A percentile compares a stretch with the other conserved stretches of the same genome.
phyloP scores from a whole-genome alignment of 2,329 filamentous ascomycete genomes.

The Calonectria montana region DNA sequence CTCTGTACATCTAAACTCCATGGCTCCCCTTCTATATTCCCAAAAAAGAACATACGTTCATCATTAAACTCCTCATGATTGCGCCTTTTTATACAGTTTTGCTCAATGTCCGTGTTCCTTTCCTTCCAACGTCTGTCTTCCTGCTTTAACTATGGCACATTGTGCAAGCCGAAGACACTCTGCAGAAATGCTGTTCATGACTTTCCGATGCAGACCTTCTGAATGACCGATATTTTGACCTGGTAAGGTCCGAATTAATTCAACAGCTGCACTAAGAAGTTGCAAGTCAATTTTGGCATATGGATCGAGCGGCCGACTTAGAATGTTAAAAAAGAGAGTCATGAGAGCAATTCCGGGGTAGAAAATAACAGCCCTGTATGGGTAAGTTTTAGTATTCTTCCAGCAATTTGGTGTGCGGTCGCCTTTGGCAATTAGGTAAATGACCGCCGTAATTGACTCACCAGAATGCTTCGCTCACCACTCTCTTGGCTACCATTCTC shows the following conservation, averaged over 20 bases:
- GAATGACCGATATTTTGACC: background rate
- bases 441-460: slow-evolving; percentile 40
- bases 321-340: slow-evolving; percentile 65
- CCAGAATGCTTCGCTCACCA: slow-evolving; percentile 63
- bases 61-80: too few relatives aligned
- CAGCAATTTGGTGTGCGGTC: too few relatives aligned
- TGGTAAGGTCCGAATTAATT: background rate
- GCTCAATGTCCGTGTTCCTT: too few relatives aligned
- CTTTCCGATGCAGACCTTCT: background rate
- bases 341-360: slow-evolving; percentile 67
- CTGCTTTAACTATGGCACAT: background rate
- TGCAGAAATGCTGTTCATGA: background rate
- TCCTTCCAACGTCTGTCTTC: background rate
- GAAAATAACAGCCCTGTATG: slow-evolving; percentile 62
- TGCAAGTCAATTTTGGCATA: slow-evolving; percentile 58
- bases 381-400: background rate
- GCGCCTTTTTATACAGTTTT: too few relatives aligned
- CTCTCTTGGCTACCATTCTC: slow-evolving; percentile 52
- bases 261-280: slow-evolving; percentile 52
- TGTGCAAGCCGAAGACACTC: background rate
- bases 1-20: background rate
- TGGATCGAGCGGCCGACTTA: slow-evolving; percentile 58
- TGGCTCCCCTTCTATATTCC: background rate
- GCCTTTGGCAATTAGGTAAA: background rate
- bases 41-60: too few relatives aligned